phyloP scores from a whole-genome alignment of 2,329 filamentous ascomycete species.

The Metarhizium rileyi region DNA sequence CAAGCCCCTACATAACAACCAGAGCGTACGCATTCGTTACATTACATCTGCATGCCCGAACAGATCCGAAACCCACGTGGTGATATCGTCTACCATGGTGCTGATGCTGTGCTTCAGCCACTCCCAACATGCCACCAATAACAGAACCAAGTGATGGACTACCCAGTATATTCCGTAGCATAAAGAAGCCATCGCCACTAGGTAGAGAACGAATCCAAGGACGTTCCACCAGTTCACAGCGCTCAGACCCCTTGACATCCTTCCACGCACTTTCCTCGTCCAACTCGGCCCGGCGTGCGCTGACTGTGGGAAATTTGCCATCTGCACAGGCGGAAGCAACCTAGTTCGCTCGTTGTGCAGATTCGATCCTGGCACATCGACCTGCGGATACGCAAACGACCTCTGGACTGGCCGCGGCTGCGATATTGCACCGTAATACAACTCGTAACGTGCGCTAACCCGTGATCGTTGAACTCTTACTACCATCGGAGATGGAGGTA shows the following conservation, averaged over 20 bases:
- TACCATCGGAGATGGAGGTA: background rate
- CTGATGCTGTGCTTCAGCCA: background rate
- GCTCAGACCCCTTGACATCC: background rate
- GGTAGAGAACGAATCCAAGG: background rate
- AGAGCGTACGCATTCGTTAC: no score
- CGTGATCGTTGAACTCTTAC: background rate
- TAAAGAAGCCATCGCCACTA: background rate
- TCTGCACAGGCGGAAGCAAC: background rate
- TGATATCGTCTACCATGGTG: background rate
- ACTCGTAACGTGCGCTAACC: background rate
- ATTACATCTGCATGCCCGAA: background rate
- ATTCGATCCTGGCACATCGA: no score
- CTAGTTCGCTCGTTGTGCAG: no score
- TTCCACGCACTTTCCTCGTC: fast-evolving
- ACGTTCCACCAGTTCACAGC: background rate
- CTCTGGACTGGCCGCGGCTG: background rate
- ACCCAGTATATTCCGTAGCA: background rate
- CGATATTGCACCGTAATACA: background rate
- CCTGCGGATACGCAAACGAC: background rate
- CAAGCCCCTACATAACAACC: no score
- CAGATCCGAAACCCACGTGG: background rate
- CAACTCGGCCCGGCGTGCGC: background rate
- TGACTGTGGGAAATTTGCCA: background rate
- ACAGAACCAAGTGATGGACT: background rate
- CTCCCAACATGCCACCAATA: background rate